Conservation (phyloP, 768 basidiomycete species). For the Tremella fuciformis region DNA sequence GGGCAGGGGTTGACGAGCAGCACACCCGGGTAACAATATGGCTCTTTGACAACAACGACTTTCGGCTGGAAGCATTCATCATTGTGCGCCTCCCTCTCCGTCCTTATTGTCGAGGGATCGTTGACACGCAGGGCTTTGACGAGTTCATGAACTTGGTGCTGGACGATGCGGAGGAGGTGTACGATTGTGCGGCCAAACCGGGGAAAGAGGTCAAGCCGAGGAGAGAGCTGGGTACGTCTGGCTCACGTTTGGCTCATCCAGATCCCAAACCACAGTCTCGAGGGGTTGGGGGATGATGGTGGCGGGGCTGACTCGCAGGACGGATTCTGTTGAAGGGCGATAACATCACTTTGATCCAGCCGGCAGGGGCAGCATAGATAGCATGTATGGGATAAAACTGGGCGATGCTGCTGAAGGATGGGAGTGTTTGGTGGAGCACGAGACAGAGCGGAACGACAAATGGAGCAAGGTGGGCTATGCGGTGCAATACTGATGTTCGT, state of each 20-base stretch:
- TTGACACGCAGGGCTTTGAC: conserved; percentile 75
- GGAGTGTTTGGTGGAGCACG: no score
- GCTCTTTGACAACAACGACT: conserved; percentile 95
- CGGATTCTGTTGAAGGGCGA: conserved; percentile 96
- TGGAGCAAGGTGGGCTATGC: no score
- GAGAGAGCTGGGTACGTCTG: conserved; percentile 69
- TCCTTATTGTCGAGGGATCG: not conserved
- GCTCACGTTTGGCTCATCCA: not conserved
- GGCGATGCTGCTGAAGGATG: no score
- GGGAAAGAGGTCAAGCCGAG: conserved; percentile 78
- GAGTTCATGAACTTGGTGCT: conserved; percentile 99
- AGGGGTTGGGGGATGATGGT: no score
- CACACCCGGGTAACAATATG: conserved; percentile 83
- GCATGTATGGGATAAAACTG: no score
- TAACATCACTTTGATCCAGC: conserved; percentile 96
- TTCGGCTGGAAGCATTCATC: conserved; percentile 93
- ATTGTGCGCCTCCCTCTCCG: conserved; percentile 60
- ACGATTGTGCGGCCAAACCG: conserved; percentile 56
- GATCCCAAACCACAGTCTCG: no score
- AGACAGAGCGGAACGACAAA: no score
- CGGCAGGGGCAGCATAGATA: conserved; percentile 24
- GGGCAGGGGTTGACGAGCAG: conserved; percentile 55
- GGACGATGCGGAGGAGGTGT: conserved; percentile 89
- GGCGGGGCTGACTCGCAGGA: conserved; percentile 56
- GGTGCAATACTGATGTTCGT: no score